Evolutionary conservation across 768 basidiomycete genomes (phyloP).

Genomic region (Lentinula sp.): DNA sequence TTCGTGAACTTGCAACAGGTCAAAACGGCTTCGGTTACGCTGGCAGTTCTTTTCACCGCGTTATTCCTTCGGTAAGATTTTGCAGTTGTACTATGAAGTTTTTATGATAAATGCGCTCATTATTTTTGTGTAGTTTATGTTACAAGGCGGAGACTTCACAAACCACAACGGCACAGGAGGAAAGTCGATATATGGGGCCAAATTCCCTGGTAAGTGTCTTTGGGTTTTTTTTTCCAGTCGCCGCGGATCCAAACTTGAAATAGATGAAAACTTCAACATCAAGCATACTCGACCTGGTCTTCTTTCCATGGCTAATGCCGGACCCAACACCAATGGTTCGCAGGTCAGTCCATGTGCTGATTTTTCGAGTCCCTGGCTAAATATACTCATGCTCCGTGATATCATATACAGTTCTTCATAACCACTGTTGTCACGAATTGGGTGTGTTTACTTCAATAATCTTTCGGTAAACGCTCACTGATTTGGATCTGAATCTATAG

Average conservation of each 20-base stretch:
- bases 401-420: conserved; percentile 67
- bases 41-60: conserved; percentile 26
- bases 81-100: not conserved
- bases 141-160: conserved; percentile 90
- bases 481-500: not conserved
- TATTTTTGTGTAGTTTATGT: conserved; percentile 81
- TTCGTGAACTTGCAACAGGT: conserved; percentile 84
- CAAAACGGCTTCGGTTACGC: conserved; percentile 69
- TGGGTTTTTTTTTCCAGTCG: conserved; percentile 18
- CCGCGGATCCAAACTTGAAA: not conserved
- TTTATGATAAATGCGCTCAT: not conserved
- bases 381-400: not conserved
- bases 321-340: conserved; percentile 79
- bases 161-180: conserved; percentile 66
- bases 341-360: conserved; percentile 20
- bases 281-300: conserved; percentile 69
- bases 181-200: conserved; percentile 71
- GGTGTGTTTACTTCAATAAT: conserved; percentile 34
- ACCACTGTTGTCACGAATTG: conserved; percentile 67
- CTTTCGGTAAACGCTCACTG: conserved; percentile 55
- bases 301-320: conserved; percentile 79
- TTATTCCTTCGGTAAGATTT: conserved; percentile 1
- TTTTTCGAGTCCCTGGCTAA: not conserved
- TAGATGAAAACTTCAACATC: conserved; percentile 81
- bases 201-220: conserved; percentile 47